These are phyloP conservation scores for Penicillium sp. DNA, from an alignment of 2,329 filamentous ascomycete genomes.

Conservation along the genomic window DNA sequence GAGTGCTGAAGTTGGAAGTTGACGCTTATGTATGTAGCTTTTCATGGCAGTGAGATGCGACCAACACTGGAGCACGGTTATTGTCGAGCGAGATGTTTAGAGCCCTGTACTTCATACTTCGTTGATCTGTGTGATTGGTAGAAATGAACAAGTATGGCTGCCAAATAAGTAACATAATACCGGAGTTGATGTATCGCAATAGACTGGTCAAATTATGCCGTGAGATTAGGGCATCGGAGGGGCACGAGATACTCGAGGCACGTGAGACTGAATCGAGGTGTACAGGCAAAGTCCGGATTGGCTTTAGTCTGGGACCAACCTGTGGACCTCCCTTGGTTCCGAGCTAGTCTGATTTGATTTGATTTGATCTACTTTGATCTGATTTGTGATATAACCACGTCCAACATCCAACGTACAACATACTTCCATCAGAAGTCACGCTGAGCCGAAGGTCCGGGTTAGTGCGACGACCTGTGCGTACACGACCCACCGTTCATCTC, in stretches of 20 bases:
- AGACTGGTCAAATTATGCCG: neutral
- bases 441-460: neutral
- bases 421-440: neutral
- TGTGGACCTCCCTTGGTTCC: neutral
- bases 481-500: constrained; percentile 18
- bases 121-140: neutral
- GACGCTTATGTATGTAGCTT: neutral
- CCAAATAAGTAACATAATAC: neutral
- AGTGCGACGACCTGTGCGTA: constrained; percentile 6
- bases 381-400: neutral
- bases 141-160: neutral
- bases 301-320: neutral
- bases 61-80: neutral
- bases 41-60: neutral
- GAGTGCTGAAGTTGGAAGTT: neutral
- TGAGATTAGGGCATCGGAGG: neutral
- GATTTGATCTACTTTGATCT: neutral
- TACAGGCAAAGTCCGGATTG: neutral
- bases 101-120: neutral
- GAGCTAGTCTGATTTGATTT: neutral
- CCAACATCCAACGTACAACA: neutral
- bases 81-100: neutral
- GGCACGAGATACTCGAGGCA: neutral
- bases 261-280: neutral
- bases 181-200: neutral